phyloP scores from a whole-genome alignment of 257 asterid genomes.

The Voacanga thouarsii region DNA sequence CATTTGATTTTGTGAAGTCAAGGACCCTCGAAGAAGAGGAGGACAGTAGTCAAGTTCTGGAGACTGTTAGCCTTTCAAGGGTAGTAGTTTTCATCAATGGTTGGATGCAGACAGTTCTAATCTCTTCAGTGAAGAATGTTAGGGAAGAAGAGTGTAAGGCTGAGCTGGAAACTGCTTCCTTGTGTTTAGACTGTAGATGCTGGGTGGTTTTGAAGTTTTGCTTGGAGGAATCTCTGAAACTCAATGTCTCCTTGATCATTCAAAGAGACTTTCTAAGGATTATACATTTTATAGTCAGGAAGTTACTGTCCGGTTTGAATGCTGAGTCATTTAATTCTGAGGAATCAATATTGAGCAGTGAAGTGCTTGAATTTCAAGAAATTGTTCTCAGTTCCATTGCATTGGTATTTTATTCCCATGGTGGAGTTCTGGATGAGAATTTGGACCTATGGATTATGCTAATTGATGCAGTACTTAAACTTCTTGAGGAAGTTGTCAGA shows the following conservation, averaged over 20 bases:
- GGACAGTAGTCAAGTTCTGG: constrained; percentile 27
- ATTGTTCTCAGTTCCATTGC: constrained; percentile 56
- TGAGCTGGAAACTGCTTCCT: constrained; percentile 35
- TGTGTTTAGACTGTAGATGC: constrained; percentile 59
- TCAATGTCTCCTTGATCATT: constrained; percentile 44
- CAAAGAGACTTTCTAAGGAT: constrained; percentile 64
- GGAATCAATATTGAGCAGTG: constrained; percentile 27
- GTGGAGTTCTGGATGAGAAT: constrained; percentile 70
- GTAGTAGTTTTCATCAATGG: constrained; percentile 49
- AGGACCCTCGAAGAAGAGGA: constrained; percentile 26
- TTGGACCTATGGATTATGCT: constrained; percentile 64
- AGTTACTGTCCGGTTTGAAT: constrained; percentile 34
- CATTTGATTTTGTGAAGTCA: constrained; percentile 56
- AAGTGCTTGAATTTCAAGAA: constrained; percentile 39
- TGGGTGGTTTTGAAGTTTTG: constrained; percentile 76
- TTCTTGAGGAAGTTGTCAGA: constrained; percentile 37
- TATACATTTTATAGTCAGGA: constrained; percentile 47
- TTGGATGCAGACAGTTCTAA: constrained; percentile 69
- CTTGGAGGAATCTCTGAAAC: constrained; percentile 67
- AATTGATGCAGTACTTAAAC: constrained; percentile 45
- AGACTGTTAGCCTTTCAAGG: constrained; percentile 62
- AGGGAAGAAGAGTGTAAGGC: constrained; percentile 30
- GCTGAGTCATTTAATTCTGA: constrained; percentile 16
- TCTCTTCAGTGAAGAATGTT: constrained; percentile 59
- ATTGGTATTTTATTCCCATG: constrained; percentile 61